Percentiles rank a stretch among this genome's conserved stretches.
phyloP scores from a whole-genome alignment of 73 alveolate species.

The Paramecium caudatum region DNA sequence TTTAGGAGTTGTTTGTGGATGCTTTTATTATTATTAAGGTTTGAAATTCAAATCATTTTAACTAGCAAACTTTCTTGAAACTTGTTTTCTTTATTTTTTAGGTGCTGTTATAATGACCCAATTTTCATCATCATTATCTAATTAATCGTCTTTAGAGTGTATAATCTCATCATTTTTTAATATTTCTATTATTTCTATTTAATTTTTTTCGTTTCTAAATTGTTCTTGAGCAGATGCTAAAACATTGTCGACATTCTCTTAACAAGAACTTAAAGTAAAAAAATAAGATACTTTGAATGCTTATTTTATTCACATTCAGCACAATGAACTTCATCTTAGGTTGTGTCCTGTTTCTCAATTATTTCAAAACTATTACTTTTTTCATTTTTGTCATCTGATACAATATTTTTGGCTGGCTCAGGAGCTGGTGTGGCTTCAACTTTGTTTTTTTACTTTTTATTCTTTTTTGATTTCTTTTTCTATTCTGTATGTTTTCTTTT shows the following conservation, averaged over 20 bases:
- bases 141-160: not conserved
- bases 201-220: not conserved
- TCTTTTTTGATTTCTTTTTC: not conserved
- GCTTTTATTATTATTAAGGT: not conserved
- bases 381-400: not conserved
- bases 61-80: not conserved
- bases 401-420: not conserved
- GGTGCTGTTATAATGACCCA: not conserved
- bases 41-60: not conserved
- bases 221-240: not conserved
- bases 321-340: not conserved
- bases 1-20: not conserved
- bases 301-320: not conserved
- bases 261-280: not conserved
- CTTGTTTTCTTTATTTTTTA: not conserved
- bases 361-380: not conserved
- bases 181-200: not conserved
- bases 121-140: not conserved
- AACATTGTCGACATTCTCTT: not conserved
- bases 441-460: not conserved
- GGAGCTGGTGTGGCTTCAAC: not conserved
- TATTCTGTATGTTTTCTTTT: slow-evolving; percentile 1
- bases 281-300: not conserved
- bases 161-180: not conserved
- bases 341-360: not conserved